Evolutionary conservation across 2,329 filamentous ascomycete species (phyloP), one percentile per base, ranked within the genome.

Genomic region (Rhytidhysteron rufulum): DNA sequence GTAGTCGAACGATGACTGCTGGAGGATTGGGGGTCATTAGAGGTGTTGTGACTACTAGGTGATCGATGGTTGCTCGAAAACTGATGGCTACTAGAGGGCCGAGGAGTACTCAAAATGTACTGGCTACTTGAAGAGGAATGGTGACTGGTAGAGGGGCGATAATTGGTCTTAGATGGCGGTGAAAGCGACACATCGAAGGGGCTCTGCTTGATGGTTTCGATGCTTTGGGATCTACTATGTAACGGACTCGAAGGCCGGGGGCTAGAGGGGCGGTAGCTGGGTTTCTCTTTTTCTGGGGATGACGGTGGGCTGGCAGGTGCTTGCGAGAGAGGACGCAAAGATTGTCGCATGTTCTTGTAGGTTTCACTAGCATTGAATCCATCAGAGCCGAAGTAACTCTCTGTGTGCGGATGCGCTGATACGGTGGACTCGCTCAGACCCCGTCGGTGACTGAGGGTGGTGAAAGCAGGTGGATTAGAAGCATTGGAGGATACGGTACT

Each of bases 261-360:
- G 9, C 17, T 32, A 16, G 13, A 15, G 37, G 13, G 6, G 27
- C 5, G 22, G n/a, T 22, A 22, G 16, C 9, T 4, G 13, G 27
- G 25, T 20, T 32, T 33, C 24, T 34, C 39, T 1, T 56, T 48
- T 44, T 57, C 60, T 13, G 63, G 61, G 5, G 50, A 44, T 0
- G 50, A 39, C 3, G 60, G 60, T 4, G 62, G 55, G 42, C 50
- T 58, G 32, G 55, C 57, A 7, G 63, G 56, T 6, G 51, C 52
- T 36, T 62, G 60, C 7, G 58, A 50, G 5, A 63, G 55, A 11
- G 64, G 86, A 35, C 88, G 81, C 44, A 95, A 71, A 17, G 87
- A 89, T 57, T 86, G 85, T 39, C 88, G 83, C 44, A 85, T 78
- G 50, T 77, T 83, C 50, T 79, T 80, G 58, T 88, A 90, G 47